phyloP scores from a whole-genome alignment of 176 grass and related monocot genomes.

The Lolium perenne region DNA sequence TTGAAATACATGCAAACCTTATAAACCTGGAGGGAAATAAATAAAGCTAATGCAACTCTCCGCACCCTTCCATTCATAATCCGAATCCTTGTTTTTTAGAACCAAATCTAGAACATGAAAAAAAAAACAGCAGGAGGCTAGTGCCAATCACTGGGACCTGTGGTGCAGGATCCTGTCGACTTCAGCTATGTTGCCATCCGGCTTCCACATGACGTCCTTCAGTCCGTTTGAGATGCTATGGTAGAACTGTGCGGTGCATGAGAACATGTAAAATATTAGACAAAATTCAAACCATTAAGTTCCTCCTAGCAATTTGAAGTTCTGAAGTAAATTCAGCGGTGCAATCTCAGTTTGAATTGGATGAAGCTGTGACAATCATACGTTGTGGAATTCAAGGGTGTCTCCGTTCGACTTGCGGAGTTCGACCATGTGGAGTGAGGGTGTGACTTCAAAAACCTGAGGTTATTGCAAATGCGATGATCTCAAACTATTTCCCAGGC shows the following conservation, averaged over 20 bases:
- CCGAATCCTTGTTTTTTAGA: conserved; percentile 25
- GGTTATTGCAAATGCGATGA: conserved; percentile 1
- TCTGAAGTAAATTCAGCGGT: not conserved
- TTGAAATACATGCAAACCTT: too few species aligned
- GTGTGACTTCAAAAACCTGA: conserved; percentile 94
- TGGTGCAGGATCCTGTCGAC: conserved; percentile 8
- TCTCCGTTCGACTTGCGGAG: conserved; percentile 91
- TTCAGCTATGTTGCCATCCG: conserved; percentile 53
- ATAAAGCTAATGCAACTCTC: not conserved
- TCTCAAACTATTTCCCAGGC: conserved; percentile 25
- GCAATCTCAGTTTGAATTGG: not conserved
- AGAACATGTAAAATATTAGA: not conserved
- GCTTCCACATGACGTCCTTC: conserved; percentile 90
- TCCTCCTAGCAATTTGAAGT: not conserved
- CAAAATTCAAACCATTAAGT: not conserved
- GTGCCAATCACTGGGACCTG: conserved; percentile 14
- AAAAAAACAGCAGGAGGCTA: not conserved
- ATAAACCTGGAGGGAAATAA: too few species aligned
- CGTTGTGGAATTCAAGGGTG: conserved; percentile 91
- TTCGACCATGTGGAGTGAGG: conserved; percentile 91
- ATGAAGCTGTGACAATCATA: conserved; percentile 28
- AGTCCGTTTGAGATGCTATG: conserved; percentile 77
- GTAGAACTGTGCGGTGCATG: conserved; percentile 61
- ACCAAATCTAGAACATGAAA: not conserved
- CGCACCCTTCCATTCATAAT: conserved; percentile 39